Conservation (phyloP, 306 rosid genomes). For the Cucumis cinereus region DNA sequence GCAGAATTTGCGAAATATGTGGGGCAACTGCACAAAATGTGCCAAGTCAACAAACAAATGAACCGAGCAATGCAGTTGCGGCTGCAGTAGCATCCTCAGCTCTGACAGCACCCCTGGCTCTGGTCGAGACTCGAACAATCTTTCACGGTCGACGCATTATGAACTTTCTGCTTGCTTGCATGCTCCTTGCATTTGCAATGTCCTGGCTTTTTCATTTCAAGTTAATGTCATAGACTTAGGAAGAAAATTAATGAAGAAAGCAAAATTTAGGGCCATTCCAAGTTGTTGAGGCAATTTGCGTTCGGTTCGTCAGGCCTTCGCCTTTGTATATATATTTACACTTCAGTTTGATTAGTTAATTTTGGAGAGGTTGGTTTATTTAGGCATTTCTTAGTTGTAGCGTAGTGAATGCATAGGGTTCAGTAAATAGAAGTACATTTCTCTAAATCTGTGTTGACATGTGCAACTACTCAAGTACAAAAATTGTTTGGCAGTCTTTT, state of each 20-base stretch:
- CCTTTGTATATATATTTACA: background rate
- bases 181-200: slow-evolving; percentile 35
- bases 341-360: background rate
- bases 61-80: background rate
- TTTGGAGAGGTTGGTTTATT: background rate
- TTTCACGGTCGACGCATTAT: slow-evolving; percentile 35
- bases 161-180: slow-evolving; percentile 38
- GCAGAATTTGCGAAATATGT: slow-evolving; percentile 34
- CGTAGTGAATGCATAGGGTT: background rate
- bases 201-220: slow-evolving; percentile 49
- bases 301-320: background rate
- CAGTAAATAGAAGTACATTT: background rate
- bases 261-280: background rate
- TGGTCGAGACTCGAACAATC: slow-evolving; percentile 23
- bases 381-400: background rate
- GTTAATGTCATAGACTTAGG: slow-evolving; percentile 10
- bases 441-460: background rate
- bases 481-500: no score
- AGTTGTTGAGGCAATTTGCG: background rate
- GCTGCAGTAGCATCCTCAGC: slow-evolving; percentile 13
- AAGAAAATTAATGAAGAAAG: background rate
- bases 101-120: slow-evolving; percentile 13
- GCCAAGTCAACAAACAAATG: slow-evolving; percentile 10
- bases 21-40: slow-evolving; percentile 23
- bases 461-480: background rate